phyloP scores from a whole-genome alignment of 345 rosid genomes.

The Aquilaria malaccensis region DNA sequence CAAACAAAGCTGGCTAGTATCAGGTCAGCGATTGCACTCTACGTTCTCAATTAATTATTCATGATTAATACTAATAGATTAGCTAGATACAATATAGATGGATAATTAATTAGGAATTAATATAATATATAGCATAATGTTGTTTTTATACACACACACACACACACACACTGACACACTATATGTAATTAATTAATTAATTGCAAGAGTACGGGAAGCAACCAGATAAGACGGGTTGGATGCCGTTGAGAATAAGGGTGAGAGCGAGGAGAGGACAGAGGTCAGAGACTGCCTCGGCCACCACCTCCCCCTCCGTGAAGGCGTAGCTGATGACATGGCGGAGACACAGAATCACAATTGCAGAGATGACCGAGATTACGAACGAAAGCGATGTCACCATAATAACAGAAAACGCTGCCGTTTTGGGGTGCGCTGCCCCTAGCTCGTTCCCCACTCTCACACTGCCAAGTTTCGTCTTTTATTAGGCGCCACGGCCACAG shows the following conservation, averaged over 20 bases:
- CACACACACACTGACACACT: too few relatives aligned
- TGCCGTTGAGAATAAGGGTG: slow-evolving; percentile 55
- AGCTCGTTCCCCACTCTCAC: slow-evolving; percentile 81
- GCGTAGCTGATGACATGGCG: slow-evolving; percentile 48
- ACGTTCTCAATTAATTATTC: too few relatives aligned
- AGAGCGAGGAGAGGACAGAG: slow-evolving; percentile 60
- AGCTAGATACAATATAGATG: too few relatives aligned
- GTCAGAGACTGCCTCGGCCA: slow-evolving; percentile 61
- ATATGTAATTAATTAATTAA: not conserved
- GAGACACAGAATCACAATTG: slow-evolving; percentile 20
- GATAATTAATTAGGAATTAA: not conserved
- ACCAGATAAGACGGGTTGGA: slow-evolving; percentile 78
- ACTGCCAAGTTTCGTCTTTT: slow-evolving; percentile 20
- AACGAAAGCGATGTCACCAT: slow-evolving; percentile 38
- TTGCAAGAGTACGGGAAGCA: not conserved
- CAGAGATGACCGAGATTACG: slow-evolving; percentile 33
- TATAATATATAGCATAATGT: not conserved
- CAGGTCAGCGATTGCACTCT: too few relatives aligned
- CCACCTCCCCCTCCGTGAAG: slow-evolving; percentile 56
- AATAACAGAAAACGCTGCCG: slow-evolving; percentile 56
- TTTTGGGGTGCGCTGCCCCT: slow-evolving; percentile 68
- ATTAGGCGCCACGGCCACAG: too few relatives aligned
- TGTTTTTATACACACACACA: not conserved
- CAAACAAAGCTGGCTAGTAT: not conserved
- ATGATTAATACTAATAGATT: too few relatives aligned